Conservation (phyloP, 2,329 filamentous ascomycete species). For the Pseudogymnoascus sp. region DNA sequence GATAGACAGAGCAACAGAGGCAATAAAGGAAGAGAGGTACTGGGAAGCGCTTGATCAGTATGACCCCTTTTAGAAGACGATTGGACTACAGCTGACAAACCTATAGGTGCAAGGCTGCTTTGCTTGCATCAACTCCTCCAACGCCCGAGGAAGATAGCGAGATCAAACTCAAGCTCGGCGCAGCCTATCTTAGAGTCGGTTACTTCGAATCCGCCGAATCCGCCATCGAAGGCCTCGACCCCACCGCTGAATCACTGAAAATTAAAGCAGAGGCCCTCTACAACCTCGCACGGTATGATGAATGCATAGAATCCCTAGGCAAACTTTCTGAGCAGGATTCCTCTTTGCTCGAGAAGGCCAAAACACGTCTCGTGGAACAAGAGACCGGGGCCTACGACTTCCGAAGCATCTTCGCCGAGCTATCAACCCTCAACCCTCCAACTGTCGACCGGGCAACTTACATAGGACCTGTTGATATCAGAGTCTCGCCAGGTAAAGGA, state of each 20-base stretch:
- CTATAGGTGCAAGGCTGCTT: neutral
- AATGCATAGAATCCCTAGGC: slow-evolving; percentile 17
- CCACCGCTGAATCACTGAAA: neutral
- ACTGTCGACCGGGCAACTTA: slow-evolving; percentile 42
- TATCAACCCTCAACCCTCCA: slow-evolving; percentile 29
- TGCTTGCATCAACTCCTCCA: neutral
- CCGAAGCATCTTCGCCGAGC: slow-evolving; percentile 30
- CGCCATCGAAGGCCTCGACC: slow-evolving; percentile 38
- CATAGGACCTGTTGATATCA: slow-evolving; percentile 34
- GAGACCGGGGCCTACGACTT: slow-evolving; percentile 34
- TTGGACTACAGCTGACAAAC: neutral
- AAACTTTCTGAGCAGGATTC: neutral
- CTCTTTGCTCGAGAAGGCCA: slow-evolving; percentile 13
- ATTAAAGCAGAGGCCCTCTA: neutral
- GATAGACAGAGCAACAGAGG: neutral
- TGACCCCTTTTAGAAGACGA: neutral
- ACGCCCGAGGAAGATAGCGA: neutral
- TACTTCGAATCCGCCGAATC: slow-evolving; percentile 66
- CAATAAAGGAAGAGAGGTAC: neutral
- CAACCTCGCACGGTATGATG: neutral
- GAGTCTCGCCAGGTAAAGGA: slow-evolving; percentile 33
- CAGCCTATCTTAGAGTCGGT: slow-evolving; percentile 61
- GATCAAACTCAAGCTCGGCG: slow-evolving; percentile 39
- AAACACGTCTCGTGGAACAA: slow-evolving; percentile 31
- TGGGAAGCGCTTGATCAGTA: neutral